Conservation (phyloP, 2,329 filamentous ascomycete genomes). For the Emydomyces testavorans region DNA sequence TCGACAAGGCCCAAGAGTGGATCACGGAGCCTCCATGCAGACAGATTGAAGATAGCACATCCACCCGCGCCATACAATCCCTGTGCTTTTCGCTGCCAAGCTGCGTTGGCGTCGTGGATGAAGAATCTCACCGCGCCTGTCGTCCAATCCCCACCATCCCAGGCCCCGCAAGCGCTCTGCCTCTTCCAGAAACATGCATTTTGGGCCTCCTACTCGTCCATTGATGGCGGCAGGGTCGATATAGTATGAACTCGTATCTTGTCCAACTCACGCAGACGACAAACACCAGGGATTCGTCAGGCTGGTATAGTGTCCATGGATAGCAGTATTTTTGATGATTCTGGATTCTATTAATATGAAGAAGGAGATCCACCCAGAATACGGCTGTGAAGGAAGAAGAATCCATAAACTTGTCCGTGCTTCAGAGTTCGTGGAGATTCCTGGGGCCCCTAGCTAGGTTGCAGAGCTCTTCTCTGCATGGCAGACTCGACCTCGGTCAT, state of each 20-base stretch:
- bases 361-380: too few species aligned
- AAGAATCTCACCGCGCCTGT: constrained; percentile 12
- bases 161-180: constrained; percentile 11
- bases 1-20: constrained; percentile 3
- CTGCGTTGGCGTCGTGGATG: not conserved
- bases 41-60: constrained; percentile 3
- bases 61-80: constrained; percentile 6
- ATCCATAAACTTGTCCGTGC: too few species aligned
- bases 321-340: not conserved
- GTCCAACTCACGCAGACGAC: not conserved
- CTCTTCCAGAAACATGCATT: constrained; percentile 9
- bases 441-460: too few species aligned
- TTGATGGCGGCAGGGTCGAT: not conserved
- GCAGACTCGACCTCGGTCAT: too few species aligned
- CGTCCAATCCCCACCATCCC: constrained; percentile 9
- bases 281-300: too few species aligned
- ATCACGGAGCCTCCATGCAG: constrained; percentile 6
- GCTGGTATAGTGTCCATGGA: not conserved
- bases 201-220: not conserved
- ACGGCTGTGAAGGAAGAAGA: too few species aligned
- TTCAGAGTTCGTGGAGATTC: too few species aligned
- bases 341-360: too few species aligned
- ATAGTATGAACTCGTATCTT: constrained; percentile 8
- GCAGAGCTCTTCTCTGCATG: too few species aligned
- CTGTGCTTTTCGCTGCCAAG: constrained; percentile 6